A percentile compares a stretch with the other conserved stretches of the same genome.
These are phyloP conservation scores for Incumbomyces lentus DNA, from an alignment of 2,329 filamentous ascomycete genomes.

Conservation along the genomic window DNA sequence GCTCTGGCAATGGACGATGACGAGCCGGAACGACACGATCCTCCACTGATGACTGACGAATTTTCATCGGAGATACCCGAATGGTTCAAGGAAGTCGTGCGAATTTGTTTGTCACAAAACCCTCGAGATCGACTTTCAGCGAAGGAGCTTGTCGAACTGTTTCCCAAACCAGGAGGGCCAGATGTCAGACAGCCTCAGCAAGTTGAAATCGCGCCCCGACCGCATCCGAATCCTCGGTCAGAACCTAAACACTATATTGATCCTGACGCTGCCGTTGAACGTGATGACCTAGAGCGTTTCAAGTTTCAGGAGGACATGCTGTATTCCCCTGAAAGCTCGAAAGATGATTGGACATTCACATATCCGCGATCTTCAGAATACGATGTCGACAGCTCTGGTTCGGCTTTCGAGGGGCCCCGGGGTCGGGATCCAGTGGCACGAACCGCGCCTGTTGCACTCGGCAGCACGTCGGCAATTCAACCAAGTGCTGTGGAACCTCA, in stretches of 20 bases:
- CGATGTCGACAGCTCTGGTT: conserved; percentile 17
- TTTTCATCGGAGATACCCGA: conserved; percentile 56
- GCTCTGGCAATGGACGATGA: conserved; percentile 78
- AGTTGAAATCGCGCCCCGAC: conserved; percentile 6
- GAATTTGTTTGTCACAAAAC: conserved; percentile 63
- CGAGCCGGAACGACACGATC: conserved; percentile 70
- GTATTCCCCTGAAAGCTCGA: conserved; percentile 20
- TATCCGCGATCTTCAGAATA: conserved; percentile 20
- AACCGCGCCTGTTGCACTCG: too few species aligned
- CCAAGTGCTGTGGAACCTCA: too few species aligned
- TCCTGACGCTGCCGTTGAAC: conserved; percentile 19
- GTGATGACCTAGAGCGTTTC: conserved; percentile 21
- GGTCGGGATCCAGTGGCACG: conserved; percentile 14
- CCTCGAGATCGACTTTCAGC: conserved; percentile 67
- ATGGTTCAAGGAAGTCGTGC: conserved; percentile 69
- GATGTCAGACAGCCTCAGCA: neutral
- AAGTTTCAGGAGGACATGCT: conserved; percentile 8
- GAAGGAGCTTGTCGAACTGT: conserved; percentile 57
- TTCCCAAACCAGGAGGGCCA: conserved; percentile 39
- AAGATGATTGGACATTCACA: conserved; percentile 20
- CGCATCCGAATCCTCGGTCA: conserved; percentile 10
- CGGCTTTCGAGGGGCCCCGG: conserved; percentile 16
- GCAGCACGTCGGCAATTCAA: too few species aligned
- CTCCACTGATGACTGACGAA: conserved; percentile 53
- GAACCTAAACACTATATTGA: conserved; percentile 18